A percentile compares a stretch with the other conserved stretches of the same genome.
phyloP scores from a whole-genome alignment of 2,329 filamentous ascomycete genomes.

The Leptographium flavum region DNA sequence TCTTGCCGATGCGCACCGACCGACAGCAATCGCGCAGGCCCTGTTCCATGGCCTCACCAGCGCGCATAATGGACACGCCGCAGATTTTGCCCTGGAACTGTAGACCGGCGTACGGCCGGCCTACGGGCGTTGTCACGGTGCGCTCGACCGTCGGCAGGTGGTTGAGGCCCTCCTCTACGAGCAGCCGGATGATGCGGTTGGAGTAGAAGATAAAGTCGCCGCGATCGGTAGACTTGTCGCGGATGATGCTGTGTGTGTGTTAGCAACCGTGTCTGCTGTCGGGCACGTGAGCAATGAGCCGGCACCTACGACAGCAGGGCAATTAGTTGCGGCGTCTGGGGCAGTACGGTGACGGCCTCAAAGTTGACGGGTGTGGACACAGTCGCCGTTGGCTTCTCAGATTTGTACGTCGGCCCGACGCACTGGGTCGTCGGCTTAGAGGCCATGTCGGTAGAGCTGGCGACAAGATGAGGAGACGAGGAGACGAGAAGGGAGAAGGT shows the following conservation, averaged over 20 bases:
- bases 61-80: slow-evolving; percentile 95
- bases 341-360: slow-evolving; percentile 78
- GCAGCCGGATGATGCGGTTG: slow-evolving; percentile 88
- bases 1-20: slow-evolving; percentile 96
- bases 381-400: slow-evolving; percentile 65
- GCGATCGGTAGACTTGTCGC: slow-evolving; percentile 75
- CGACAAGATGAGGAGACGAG: too few species aligned
- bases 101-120: slow-evolving; percentile 75
- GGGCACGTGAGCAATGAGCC: neutral
- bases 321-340: slow-evolving; percentile 93
- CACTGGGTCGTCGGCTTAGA: slow-evolving; percentile 37
- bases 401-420: slow-evolving; percentile 68
- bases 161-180: slow-evolving; percentile 95
- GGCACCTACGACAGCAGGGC: slow-evolving; percentile 85
- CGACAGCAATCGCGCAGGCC: slow-evolving; percentile 91
- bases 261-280: neutral
- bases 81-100: slow-evolving; percentile 98
- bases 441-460: slow-evolving; percentile 26
- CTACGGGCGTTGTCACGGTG: slow-evolving; percentile 80
- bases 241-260: slow-evolving; percentile 75
- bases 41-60: slow-evolving; percentile 97
- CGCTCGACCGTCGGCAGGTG: slow-evolving; percentile 86
- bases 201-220: slow-evolving; percentile 99
- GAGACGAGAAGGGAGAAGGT: neutral
- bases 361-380: slow-evolving; percentile 71